A percentile compares a stretch with the other conserved stretches of the same genome.
Conservation (phyloP, 129 eudicot species). For the Saussurea involucrata region DNA sequence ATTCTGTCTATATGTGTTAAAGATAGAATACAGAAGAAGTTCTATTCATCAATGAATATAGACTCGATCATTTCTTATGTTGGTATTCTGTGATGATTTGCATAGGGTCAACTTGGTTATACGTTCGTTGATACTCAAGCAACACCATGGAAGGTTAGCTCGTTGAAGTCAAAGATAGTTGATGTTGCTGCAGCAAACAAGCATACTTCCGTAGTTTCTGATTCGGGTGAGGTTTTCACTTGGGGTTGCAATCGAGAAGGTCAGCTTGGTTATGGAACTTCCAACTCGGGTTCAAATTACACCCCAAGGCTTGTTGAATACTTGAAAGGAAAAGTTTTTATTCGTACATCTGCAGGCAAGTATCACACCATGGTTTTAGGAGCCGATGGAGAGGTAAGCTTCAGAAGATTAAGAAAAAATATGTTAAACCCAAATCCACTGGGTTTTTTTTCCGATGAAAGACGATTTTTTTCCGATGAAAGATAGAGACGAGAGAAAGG, state of each 20-base stretch:
- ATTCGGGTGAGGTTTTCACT: constrained; percentile 86
- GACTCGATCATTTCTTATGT: neutral
- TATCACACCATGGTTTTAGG: constrained; percentile 91
- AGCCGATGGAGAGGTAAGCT: constrained; percentile 92
- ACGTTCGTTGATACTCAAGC: constrained; percentile 96
- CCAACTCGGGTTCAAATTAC: constrained; percentile 88
- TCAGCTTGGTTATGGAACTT: constrained; percentile 98
- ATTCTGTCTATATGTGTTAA: neutral
- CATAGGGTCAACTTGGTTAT: constrained; percentile 99
- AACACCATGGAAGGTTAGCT: constrained; percentile 92
- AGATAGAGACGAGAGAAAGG: too few species aligned
- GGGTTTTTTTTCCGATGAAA: too few species aligned
- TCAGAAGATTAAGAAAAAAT: neutral
- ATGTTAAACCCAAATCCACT: too few species aligned
- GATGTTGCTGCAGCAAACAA: constrained; percentile 97
- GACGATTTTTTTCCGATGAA: too few species aligned
- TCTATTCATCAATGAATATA: neutral
- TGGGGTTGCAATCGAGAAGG: constrained; percentile 99
- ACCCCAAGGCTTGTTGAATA: constrained; percentile 88
- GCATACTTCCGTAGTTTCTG: constrained; percentile 94
- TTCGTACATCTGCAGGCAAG: constrained; percentile 76
- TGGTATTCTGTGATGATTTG: constrained; percentile 5
- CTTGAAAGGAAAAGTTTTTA: constrained; percentile 73
- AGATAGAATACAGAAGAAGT: neutral
- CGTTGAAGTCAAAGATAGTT: constrained; percentile 73